phyloP scores from a whole-genome alignment of 1,139 yeast species.

The Suhomyces coccinellae region DNA sequence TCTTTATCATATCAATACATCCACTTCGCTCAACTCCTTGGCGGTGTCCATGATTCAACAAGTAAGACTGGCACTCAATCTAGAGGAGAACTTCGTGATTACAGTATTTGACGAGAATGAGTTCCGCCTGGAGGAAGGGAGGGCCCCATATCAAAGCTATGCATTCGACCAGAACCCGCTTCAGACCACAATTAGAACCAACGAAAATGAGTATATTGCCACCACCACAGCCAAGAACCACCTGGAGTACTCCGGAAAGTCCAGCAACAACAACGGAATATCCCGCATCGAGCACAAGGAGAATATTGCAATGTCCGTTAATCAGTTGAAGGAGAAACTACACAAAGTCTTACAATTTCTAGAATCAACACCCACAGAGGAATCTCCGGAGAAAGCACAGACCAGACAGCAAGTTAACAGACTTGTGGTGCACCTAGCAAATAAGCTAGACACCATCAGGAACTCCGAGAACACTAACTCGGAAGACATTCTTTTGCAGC shows the following conservation, averaged over 20 bases:
- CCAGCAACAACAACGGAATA: slow-evolving; percentile 11
- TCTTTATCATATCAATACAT: slow-evolving; percentile 23
- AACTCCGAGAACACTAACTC: slow-evolving; percentile 2
- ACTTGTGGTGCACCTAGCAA: slow-evolving; percentile 27
- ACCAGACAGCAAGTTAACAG: slow-evolving; percentile 21
- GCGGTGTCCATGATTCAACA: slow-evolving; percentile 13
- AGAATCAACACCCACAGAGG: slow-evolving; percentile 9
- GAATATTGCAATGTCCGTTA: slow-evolving; percentile 20
- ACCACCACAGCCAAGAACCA: slow-evolving; percentile 29
- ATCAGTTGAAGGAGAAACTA: slow-evolving; percentile 26
- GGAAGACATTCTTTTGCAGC: slow-evolving; percentile 14
- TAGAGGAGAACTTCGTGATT: not conserved
- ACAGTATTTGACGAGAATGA: slow-evolving; percentile 11
- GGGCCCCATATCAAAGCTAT: slow-evolving; percentile 9
- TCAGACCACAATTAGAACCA: slow-evolving; percentile 19
- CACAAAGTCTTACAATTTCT: slow-evolving; percentile 22
- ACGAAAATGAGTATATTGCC: slow-evolving; percentile 29
- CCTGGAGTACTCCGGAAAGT: slow-evolving; percentile 20
- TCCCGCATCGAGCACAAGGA: slow-evolving; percentile 16
- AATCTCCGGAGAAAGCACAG: slow-evolving; percentile 5
- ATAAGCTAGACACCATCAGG: slow-evolving; percentile 22
- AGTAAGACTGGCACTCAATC: not conserved
- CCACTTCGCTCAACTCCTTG: slow-evolving; percentile 9
- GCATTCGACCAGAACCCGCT: slow-evolving; percentile 2
- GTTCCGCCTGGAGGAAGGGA: slow-evolving; percentile 4